Conservation (phyloP, 108 stramenopile species). For the Conticribra guillardii region DNA sequence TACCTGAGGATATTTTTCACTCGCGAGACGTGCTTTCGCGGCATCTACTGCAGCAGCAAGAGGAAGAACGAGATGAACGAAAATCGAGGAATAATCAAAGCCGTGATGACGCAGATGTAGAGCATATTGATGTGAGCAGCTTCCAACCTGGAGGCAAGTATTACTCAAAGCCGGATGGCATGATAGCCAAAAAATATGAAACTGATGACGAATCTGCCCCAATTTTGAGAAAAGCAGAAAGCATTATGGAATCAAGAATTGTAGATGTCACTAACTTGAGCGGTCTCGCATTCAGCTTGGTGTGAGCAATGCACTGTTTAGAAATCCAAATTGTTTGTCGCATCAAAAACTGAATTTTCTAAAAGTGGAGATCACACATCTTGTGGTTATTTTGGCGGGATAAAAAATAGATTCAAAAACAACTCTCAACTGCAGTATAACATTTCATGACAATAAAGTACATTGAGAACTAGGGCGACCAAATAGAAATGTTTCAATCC, state of each 20-base stretch:
- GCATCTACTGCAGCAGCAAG: conserved; percentile 31
- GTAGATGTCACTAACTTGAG: background rate
- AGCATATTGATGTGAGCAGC: conserved; percentile 25
- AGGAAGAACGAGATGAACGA: conserved; percentile 19
- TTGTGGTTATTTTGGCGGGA: no score
- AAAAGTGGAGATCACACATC: no score
- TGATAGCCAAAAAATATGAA: background rate
- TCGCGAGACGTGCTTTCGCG: conserved; percentile 27
- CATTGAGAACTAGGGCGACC: no score
- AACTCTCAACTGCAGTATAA: no score
- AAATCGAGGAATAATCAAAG: conserved; percentile 1
- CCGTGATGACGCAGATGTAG: conserved; percentile 16
- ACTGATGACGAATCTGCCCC: background rate
- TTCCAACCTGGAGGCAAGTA: conserved; percentile 13
- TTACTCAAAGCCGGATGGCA: background rate
- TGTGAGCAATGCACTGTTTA: background rate
- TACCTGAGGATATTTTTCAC: conserved; percentile 46
- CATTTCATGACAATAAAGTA: no score
- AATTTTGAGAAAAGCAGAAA: background rate
- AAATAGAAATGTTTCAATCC: no score
- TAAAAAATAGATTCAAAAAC: no score
- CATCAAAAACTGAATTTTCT: no score
- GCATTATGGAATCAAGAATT: background rate
- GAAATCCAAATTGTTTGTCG: no score
- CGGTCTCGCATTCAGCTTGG: background rate